These are phyloP conservation scores for Metarhizium guizhouense DNA, from an alignment of 2,329 filamentous ascomycete genomes.

Conservation along the genomic window DNA sequence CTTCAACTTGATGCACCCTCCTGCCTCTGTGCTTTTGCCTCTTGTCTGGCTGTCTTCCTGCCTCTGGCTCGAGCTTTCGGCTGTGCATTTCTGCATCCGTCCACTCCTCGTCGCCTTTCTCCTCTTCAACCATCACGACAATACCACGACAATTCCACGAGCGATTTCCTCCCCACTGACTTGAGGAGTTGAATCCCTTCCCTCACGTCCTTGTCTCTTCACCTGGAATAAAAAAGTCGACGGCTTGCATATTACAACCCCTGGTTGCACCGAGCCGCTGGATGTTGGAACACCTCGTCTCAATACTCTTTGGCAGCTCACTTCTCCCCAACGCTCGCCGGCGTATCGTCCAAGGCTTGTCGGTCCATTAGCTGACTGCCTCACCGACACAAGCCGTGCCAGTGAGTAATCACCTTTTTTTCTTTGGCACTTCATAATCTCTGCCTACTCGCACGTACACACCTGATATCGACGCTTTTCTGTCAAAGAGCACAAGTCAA, in stretches of 20 bases:
- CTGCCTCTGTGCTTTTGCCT: neutral
- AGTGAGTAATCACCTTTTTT: neutral
- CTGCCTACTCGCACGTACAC: too few species aligned
- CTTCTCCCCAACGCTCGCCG: neutral
- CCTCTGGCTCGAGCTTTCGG: neutral
- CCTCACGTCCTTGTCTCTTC: neutral
- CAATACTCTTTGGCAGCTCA: neutral
- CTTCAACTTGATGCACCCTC: neutral
- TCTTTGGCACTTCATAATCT: neutral
- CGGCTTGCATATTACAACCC: neutral
- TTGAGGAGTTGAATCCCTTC: neutral
- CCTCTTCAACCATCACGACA: neutral
- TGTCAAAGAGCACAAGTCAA: too few species aligned
- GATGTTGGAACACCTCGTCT: neutral
- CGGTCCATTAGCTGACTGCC: constrained; percentile 1
- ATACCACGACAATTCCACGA: neutral
- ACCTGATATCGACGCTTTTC: too few species aligned
- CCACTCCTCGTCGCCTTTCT: constrained; percentile 1
- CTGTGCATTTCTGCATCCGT: neutral
- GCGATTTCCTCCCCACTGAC: neutral
- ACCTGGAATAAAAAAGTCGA: neutral
- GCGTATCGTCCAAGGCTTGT: neutral
- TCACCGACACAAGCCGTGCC: neutral
- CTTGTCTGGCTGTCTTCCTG: neutral
- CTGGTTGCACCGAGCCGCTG: neutral